phyloP scores from a whole-genome alignment of 768 basidiomycete genomes.

The Hydnomerulius pinastri region DNA sequence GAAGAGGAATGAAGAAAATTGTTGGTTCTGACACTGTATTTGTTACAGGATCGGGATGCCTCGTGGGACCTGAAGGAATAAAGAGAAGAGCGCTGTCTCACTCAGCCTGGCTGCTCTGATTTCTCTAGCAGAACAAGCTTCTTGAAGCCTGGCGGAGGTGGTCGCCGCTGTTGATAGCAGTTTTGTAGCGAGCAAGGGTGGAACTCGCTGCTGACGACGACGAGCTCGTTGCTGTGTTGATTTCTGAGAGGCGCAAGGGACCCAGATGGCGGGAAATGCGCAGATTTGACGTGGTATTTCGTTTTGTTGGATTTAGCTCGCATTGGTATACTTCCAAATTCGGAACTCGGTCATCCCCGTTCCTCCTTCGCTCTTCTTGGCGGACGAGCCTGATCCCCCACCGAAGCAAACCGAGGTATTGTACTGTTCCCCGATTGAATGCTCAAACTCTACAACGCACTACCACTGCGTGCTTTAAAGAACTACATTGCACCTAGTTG shows the following conservation, averaged over 20 bases:
- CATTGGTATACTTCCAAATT: conserved; percentile 34
- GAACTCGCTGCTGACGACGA: conserved; percentile 6
- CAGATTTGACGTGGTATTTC: conserved; percentile 32
- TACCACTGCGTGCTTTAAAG: not conserved
- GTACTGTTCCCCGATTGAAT: not conserved
- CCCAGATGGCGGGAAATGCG: conserved; percentile 34
- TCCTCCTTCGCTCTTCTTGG: conserved; percentile 25
- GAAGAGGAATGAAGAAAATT: conserved; percentile 10
- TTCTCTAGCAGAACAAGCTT: not conserved
- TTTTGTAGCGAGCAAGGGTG: not conserved
- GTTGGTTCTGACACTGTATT: conserved; percentile 12
- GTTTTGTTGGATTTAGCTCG: conserved; percentile 38
- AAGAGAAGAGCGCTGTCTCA: conserved; percentile 6
- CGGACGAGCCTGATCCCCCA: conserved; percentile 18
- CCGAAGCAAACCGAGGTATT: not conserved
- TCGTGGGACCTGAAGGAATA: conserved; percentile 37
- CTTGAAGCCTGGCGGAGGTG: not conserved
- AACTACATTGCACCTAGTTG: not conserved
- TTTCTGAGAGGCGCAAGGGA: conserved; percentile 18
- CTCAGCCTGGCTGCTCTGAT: not conserved
- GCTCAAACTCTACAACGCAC: no score
- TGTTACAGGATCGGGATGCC: conserved; percentile 16
- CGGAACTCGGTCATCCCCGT: conserved; percentile 24
- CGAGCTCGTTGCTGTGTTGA: conserved; percentile 21
- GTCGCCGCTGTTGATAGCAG: not conserved